phyloP scores from a whole-genome alignment of 2,329 filamentous ascomycete genomes.

The Fusarium mangiferae region DNA sequence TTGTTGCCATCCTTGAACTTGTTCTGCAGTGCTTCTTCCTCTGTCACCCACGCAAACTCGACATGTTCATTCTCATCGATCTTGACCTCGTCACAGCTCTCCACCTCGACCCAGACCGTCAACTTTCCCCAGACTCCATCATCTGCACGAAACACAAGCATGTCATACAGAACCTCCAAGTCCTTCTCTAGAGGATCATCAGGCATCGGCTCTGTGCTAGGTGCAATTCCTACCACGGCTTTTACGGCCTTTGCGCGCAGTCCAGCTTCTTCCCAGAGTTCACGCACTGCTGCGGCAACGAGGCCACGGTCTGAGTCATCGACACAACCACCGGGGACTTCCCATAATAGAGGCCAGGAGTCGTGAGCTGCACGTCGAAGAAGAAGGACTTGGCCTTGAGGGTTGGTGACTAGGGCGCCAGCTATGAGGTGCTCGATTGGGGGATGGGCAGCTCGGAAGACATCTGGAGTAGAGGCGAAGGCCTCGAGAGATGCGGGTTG shows the following conservation, averaged over 20 bases:
- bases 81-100: constrained; percentile 38
- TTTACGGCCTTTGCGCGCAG: constrained; percentile 47
- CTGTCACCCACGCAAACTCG: constrained; percentile 52
- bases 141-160: constrained; percentile 41
- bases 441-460: constrained; percentile 33
- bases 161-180: constrained; percentile 35
- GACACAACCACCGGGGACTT: constrained; percentile 41
- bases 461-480: constrained; percentile 20
- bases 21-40: constrained; percentile 47
- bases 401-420: constrained; percentile 39
- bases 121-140: constrained; percentile 46
- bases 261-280: constrained; percentile 59
- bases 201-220: not conserved
- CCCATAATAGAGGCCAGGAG: constrained; percentile 43
- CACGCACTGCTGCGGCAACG: constrained; percentile 50
- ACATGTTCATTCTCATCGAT: constrained; percentile 52
- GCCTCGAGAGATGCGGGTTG: constrained; percentile 24
- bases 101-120: constrained; percentile 45
- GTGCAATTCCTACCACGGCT: constrained; percentile 28
- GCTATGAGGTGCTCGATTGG: constrained; percentile 40
- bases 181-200: constrained; percentile 31
- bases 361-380: constrained; percentile 43
- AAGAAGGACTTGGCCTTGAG: constrained; percentile 34
- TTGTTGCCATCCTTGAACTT: constrained; percentile 41
- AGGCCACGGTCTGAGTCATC: constrained; percentile 34